Evolutionary conservation across 2,329 filamentous ascomycete species (phyloP), one percentile per base, ranked within the genome.

Genomic region (Penicillium vulpinum): DNA sequence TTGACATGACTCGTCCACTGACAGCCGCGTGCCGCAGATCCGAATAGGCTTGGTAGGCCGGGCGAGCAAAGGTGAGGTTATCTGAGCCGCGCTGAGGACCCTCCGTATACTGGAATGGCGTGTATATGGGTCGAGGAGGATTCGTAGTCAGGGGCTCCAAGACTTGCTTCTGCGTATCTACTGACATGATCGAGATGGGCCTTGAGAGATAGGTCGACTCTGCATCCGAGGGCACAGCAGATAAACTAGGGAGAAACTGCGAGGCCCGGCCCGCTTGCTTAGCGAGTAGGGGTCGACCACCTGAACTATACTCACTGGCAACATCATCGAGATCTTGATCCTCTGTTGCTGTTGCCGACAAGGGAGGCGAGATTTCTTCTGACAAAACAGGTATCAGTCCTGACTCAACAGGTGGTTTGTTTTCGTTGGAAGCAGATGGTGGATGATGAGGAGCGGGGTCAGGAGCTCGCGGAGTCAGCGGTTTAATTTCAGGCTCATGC

Each of bases 251-350:
- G 21, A 41, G 39, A 51, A 53, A 60, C 5, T 58, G 60, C 10
- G 62, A 60, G n/a, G 21, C 46, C 29, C 52, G 59, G 21, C 58
- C 49, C 6, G 60, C 59, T 45, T 56, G 61, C 29, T 66, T 67
- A 58, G 66, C 62, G 18, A 80, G 58, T 11, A 80, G 75, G 10
- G 82, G 82, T 31, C 82, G 73, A 8, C 82, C 82, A 22, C 82
- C 82, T 21, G 82, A 80, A 58, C 81, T 84, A 58, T 83, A 84
- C 38, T 66, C 64, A 49, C 64, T 67, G 13, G 75, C 70, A 39
- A 71, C 67, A 29, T 67, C 66, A 31, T 64, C 63, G 9, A 36
- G 36, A 35, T 58, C 57, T 18, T 65, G 59, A 28, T 56, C 48
- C 18, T 46, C 41, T 40, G 48, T 22, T 10, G 26, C 13, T 16